Evolutionary conservation across 106 monocot species (phyloP).

Genomic region (Vanilla planifolia): DNA sequence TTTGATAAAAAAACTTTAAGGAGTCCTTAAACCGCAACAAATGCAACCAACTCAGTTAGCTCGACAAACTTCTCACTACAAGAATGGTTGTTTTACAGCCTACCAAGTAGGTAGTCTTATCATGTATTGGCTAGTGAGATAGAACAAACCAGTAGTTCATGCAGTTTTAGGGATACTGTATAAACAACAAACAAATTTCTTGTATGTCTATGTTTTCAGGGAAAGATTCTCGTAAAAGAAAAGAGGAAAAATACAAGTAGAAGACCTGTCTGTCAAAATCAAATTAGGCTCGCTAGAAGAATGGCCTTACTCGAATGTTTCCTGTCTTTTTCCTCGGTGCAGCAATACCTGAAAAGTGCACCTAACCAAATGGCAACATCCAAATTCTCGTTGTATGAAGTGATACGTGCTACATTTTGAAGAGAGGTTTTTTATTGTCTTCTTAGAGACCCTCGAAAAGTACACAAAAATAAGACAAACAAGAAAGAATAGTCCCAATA

Average conservation of each 20-base stretch:
- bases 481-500: neutral
- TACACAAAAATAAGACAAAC: neutral
- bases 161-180: neutral
- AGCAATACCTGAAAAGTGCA: neutral
- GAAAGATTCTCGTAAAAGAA: no score
- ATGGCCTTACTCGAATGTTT: neutral
- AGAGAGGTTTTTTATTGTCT: neutral
- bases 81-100: neutral
- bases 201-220: neutral
- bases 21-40: no score
- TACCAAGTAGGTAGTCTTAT: conserved; percentile 1
- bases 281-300: no score
- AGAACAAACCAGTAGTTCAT: neutral
- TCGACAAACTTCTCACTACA: neutral
- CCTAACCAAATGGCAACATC: neutral
- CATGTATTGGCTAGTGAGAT: neutral
- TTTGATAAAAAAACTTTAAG: no score
- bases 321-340: neutral
- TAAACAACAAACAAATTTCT: neutral
- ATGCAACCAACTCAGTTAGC: no score
- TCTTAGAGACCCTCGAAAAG: neutral
- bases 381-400: neutral
- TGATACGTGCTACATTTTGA: neutral
- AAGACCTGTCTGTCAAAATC: neutral
- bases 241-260: no score